Conservation (phyloP, 73 alveolate genomes). For the Symbiodinium natans region DNA sequence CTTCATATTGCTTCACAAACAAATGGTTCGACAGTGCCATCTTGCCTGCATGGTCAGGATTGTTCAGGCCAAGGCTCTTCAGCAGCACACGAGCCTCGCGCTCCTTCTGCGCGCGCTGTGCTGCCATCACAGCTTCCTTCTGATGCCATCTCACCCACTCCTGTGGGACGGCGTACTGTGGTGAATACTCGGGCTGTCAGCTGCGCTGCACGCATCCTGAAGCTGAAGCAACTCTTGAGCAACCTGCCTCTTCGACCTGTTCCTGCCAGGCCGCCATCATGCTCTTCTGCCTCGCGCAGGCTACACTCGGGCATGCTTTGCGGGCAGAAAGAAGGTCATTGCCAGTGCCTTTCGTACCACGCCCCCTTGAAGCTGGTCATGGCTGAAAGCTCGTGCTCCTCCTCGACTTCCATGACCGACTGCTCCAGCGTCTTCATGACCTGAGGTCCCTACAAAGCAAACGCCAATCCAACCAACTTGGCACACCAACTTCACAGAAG, state of each 20-base stretch:
- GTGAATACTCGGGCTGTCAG: too few relatives aligned
- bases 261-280: slow-evolving; percentile 49
- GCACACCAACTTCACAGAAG: too few relatives aligned
- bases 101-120: slow-evolving; percentile 71
- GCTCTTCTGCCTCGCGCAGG: slow-evolving; percentile 23
- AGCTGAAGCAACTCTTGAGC: too few relatives aligned
- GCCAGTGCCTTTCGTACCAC: slow-evolving; percentile 89
- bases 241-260: slow-evolving; percentile 93
- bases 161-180: background rate
- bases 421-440: slow-evolving; percentile 94
- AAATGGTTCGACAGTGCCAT: background rate
- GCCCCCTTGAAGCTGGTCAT: slow-evolving; percentile 73
- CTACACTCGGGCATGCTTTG: background rate
- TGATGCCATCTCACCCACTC: slow-evolving; percentile 88
- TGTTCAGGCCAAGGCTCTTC: slow-evolving; percentile 24
- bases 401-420: slow-evolving; percentile 81
- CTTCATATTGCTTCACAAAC: too few relatives aligned
- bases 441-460: background rate
- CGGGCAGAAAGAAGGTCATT: background rate
- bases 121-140: slow-evolving; percentile 72
- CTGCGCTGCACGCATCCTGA: background rate
- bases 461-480: background rate
- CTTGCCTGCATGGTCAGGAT: background rate
- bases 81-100: slow-evolving; percentile 80
- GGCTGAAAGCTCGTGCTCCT: slow-evolving; percentile 66